Base-by-base conservation (phyloP, 129 eudicot species). In the Dittrichia graveolens region DNA sequence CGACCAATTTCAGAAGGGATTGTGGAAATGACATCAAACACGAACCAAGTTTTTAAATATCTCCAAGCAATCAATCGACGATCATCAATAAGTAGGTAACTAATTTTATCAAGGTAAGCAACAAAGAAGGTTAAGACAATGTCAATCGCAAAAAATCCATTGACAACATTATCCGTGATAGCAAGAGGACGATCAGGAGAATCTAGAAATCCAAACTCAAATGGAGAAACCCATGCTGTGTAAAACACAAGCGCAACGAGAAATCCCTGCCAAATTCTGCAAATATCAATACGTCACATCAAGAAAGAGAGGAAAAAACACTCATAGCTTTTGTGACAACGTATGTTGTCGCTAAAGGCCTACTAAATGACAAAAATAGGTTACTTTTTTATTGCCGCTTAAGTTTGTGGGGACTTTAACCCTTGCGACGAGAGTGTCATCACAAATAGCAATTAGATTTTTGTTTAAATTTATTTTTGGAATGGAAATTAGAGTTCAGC, bases 1-100 rank as follows among this genome's bases (percentile, higher is more conserved):
- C 83, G 80, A 37, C 83, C 86, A 72, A 89, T 62, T 71, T 89
- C 92, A 13, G 88, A 79, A 67, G 96, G 96, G 47, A 89, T 80
- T 16, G 92, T 84, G 79, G 96, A 82, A 3, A 89, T 76, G 8
- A 86, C 78, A 45, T 89, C 96, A 73, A 89, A 84, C 13, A 78
- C 4, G 7, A 86, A 79, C 89, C 96, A 84, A 7, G 92, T 70
- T 42, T 15, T 68, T 13, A 81, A 34, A 75, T 89, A 89, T 61
- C 84, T 78, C 89, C 75, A 82, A 47, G 96, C 96, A 75, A 89
- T 89, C 55, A 54, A 39, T 5, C 72, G 66, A 3, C 78, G 85
- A 16, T 84, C 80, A 63, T 84, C 85, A 12, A 84, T 73, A 63
- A 84, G 83, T 34, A 80, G 80, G 71, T 61, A 84, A 49, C 74